A percentile compares a stretch with the other conserved stretches of the same genome.
phyloP scores from a whole-genome alignment of 116 monocot species.

The Zostera marina region DNA sequence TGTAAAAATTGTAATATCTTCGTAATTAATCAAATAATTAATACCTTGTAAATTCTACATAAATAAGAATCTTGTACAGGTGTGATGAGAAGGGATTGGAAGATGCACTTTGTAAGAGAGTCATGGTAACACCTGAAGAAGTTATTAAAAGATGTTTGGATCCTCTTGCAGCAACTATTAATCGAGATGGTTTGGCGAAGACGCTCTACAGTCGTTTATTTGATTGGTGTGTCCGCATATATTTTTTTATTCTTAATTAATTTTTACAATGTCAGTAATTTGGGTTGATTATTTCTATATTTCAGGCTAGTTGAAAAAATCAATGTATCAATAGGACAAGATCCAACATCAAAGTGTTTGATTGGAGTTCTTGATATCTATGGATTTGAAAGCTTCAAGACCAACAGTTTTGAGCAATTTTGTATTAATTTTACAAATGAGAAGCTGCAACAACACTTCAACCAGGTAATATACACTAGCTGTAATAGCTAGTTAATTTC shows the following conservation, averaged over 20 bases:
- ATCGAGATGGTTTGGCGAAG: slow-evolving; percentile 95
- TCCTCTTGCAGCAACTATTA: slow-evolving; percentile 63
- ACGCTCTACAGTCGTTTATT: slow-evolving; percentile 86
- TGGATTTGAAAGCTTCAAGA: slow-evolving; percentile 97
- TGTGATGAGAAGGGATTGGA: slow-evolving; percentile 70
- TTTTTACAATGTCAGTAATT: background rate
- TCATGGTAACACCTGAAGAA: slow-evolving; percentile 98
- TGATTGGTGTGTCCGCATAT: slow-evolving; percentile 68
- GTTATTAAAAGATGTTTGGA: slow-evolving; percentile 83
- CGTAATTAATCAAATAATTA: too few relatives aligned
- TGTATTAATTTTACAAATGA: slow-evolving; percentile 98
- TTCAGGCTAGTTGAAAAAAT: slow-evolving; percentile 92
- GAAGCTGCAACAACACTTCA: slow-evolving; percentile 98
- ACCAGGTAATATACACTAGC: slow-evolving; percentile 89
- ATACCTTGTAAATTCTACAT: too few relatives aligned
- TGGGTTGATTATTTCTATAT: background rate
- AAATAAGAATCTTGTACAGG: slow-evolving; percentile 16
- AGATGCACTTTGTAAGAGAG: slow-evolving; percentile 94
- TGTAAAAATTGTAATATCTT: slow-evolving; percentile 17
- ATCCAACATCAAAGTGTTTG: slow-evolving; percentile 57
- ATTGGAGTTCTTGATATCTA: slow-evolving; percentile 98
- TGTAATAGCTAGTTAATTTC: too few relatives aligned
- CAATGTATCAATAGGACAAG: slow-evolving; percentile 91
- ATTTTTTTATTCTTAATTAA: background rate
- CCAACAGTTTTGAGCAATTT: slow-evolving; percentile 97